Percentiles rank a stretch among this genome's conserved stretches.
phyloP scores from a whole-genome alignment of 371 early-diverging fungal species.

The Mucor racemosus region DNA sequence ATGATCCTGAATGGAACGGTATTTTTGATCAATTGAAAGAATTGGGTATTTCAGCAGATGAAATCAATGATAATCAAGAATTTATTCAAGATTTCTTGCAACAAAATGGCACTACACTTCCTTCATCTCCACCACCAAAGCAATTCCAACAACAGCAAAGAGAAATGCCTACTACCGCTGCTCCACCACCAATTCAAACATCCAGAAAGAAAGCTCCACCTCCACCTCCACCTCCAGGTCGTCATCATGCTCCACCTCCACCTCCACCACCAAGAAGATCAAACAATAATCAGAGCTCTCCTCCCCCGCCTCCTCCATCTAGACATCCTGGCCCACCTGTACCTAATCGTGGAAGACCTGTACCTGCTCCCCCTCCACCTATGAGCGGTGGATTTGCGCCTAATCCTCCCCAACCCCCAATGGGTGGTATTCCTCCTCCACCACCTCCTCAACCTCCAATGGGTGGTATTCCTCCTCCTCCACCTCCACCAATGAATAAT shows the following conservation, averaged over 20 bases:
- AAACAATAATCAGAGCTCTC: not conserved
- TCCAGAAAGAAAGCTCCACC: conserved; percentile 30
- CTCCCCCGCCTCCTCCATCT: conserved; percentile 22
- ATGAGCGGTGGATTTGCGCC: not conserved
- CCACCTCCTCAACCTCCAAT: conserved; percentile 29
- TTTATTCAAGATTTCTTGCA: conserved; percentile 58
- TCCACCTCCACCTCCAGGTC: conserved; percentile 34
- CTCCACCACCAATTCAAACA: conserved; percentile 29
- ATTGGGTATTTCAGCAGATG: conserved; percentile 81
- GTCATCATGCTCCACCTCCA: conserved; percentile 20
- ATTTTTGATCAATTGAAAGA: conserved; percentile 76
- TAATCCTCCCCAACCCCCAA: conserved; percentile 19
- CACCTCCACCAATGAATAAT: conserved; percentile 17
- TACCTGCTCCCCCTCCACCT: conserved; percentile 17
- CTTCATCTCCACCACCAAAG: not conserved
- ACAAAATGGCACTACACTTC: conserved; percentile 37
- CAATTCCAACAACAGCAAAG: not conserved
- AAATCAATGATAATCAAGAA: conserved; percentile 59
- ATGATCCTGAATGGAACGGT: conserved; percentile 79
- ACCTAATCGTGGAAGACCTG: conserved; percentile 11
- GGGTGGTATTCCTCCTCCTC: conserved; percentile 25
- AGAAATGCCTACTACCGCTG: not conserved
- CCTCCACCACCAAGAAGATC: conserved; percentile 29
- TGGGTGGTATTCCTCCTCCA: conserved; percentile 20
- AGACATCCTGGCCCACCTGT: conserved; percentile 14